A percentile compares a stretch with the other conserved stretches of the same genome.
These are phyloP conservation scores for Apiotrichum sp. DNA, from an alignment of 1,284 basidiomycete genomes.

Conservation along the genomic window DNA sequence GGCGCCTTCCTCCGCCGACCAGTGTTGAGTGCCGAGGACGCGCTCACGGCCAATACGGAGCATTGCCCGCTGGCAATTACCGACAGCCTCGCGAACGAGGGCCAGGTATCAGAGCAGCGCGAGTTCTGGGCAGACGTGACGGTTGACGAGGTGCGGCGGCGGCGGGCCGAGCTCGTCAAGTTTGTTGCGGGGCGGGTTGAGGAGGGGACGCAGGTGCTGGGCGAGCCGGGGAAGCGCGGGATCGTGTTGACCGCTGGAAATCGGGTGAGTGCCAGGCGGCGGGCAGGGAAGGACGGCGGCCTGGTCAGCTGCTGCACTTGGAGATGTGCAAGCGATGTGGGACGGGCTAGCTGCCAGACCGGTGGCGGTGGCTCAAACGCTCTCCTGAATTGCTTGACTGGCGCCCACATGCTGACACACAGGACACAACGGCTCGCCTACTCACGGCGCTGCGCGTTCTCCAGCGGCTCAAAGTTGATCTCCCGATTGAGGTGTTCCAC, in stretches of 20 bases:
- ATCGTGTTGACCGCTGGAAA: constrained; percentile 50
- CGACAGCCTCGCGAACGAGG: constrained; percentile 43
- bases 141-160: constrained; percentile 28
- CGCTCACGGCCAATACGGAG: constrained; percentile 17
- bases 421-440: constrained; percentile 47
- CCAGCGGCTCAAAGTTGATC: constrained; percentile 32
- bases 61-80: constrained; percentile 32
- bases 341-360: too few relatives aligned
- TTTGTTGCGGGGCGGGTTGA: constrained; percentile 32
- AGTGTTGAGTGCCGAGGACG: constrained; percentile 18
- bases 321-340: too few relatives aligned
- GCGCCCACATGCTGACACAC: neutral
- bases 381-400: too few relatives aligned
- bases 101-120: constrained; percentile 41
- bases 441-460: constrained; percentile 45
- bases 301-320: too few relatives aligned
- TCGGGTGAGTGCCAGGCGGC: constrained; percentile 26
- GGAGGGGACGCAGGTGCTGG: constrained; percentile 32
- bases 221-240: constrained; percentile 27
- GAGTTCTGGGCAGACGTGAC: constrained; percentile 40
- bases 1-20: constrained; percentile 35
- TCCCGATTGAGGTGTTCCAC: constrained; percentile 49
- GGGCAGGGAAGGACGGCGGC: too few relatives aligned
- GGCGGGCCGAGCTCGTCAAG: constrained; percentile 39
- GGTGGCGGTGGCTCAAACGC: too few relatives aligned